These are phyloP conservation scores for Dipodascus albidus DNA, from an alignment of 805 yeast species.

Conservation along the genomic window DNA sequence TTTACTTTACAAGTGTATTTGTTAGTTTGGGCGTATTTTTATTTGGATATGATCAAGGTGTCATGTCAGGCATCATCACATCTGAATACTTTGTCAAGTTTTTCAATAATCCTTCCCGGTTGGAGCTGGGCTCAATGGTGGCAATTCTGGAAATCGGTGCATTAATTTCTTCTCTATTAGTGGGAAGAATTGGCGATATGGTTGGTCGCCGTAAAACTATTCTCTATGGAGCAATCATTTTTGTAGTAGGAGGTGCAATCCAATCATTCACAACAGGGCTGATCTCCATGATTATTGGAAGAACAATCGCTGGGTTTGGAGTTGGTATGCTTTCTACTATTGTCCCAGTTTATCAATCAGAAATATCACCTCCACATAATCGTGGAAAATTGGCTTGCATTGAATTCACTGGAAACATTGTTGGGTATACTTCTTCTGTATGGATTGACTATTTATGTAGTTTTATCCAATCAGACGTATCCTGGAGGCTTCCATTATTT, in stretches of 20 bases:
- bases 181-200: constrained; percentile 70
- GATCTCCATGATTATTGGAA: constrained; percentile 50
- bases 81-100: constrained; percentile 57
- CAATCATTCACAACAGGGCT: constrained; percentile 54
- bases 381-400: constrained; percentile 79
- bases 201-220: constrained; percentile 75
- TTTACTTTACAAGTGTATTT: constrained; percentile 32
- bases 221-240: constrained; percentile 64
- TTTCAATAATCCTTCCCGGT: constrained; percentile 62
- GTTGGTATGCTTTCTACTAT: constrained; percentile 77
- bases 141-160: constrained; percentile 88
- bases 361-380: constrained; percentile 77
- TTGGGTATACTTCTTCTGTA: constrained; percentile 72
- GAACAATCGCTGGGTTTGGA: constrained; percentile 72
- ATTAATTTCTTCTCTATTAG: constrained; percentile 58
- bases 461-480: constrained; percentile 43
- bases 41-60: constrained; percentile 83
- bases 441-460: constrained; percentile 80
- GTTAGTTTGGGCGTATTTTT: constrained; percentile 44
- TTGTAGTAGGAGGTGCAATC: constrained; percentile 66
- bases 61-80: constrained; percentile 77
- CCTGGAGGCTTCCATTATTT: constrained; percentile 75
- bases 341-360: constrained; percentile 82
- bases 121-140: constrained; percentile 74
- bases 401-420: constrained; percentile 76